A percentile compares a stretch with the other conserved stretches of the same genome.
These are phyloP conservation scores for Thelonectria rubi DNA, from an alignment of 2,329 filamentous ascomycete species.

Conservation along the genomic window DNA sequence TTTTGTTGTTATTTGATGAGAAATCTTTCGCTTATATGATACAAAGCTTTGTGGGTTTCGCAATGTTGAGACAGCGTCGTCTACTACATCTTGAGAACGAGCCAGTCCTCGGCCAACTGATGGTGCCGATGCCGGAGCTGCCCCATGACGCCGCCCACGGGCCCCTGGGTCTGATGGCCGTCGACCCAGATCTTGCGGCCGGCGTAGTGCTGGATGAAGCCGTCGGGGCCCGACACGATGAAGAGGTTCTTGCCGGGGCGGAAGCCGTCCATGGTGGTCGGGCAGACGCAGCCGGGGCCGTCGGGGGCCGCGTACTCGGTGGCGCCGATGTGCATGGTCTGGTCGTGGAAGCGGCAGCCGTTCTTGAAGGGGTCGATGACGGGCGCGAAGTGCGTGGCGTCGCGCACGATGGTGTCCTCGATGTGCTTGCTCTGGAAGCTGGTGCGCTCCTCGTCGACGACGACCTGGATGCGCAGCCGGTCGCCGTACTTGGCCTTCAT, in stretches of 20 bases:
- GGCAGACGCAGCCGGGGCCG: slow-evolving; percentile 41
- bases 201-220: slow-evolving; percentile 83
- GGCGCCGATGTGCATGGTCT: slow-evolving; percentile 41
- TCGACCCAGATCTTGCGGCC: slow-evolving; percentile 80
- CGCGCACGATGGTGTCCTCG: slow-evolving; percentile 41
- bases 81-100: slow-evolving; percentile 62
- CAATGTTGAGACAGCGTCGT: neutral
- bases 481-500: slow-evolving; percentile 67
- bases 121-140: slow-evolving; percentile 61
- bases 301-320: slow-evolving; percentile 46
- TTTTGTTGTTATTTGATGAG: slow-evolving; percentile 27
- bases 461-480: slow-evolving; percentile 74
- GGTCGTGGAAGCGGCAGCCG: slow-evolving; percentile 45
- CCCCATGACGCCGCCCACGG: slow-evolving; percentile 73
- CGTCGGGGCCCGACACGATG: slow-evolving; percentile 90
- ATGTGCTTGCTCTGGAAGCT: slow-evolving; percentile 68
- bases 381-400: neutral
- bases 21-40: slow-evolving; percentile 24
- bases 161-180: slow-evolving; percentile 79
- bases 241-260: slow-evolving; percentile 68
- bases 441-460: slow-evolving; percentile 81
- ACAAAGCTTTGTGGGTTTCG: neutral
- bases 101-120: slow-evolving; percentile 54
- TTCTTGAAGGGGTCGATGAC: slow-evolving; percentile 16
- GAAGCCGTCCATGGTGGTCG: slow-evolving; percentile 24